A percentile compares a stretch with the other conserved stretches of the same genome.
Evolutionary conservation across 1,139 yeast genomes (phyloP).

Genomic region (Hemisphaericaspora lyxosophila): DNA sequence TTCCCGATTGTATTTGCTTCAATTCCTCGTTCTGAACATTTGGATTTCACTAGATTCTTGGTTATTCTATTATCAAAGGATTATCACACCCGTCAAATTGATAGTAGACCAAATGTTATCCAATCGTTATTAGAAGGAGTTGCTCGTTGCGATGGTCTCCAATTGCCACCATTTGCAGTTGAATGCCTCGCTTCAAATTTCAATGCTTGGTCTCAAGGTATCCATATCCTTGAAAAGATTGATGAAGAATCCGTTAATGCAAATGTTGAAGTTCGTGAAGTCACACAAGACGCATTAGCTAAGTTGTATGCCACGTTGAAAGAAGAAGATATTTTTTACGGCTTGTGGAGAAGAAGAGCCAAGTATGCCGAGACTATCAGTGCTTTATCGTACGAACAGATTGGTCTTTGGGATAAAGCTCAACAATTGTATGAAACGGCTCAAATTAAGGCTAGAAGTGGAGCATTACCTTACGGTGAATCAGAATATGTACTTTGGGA

Average conservation of each 20-base stretch:
- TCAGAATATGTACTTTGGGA: constrained; percentile 97
- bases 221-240: constrained; percentile 75
- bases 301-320: constrained; percentile 86
- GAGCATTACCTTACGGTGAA: constrained; percentile 92
- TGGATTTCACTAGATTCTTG: constrained; percentile 78
- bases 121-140: constrained; percentile 82
- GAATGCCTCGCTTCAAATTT: constrained; percentile 86
- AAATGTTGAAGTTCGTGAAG: constrained; percentile 73
- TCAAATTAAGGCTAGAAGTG: constrained; percentile 93
- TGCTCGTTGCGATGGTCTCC: constrained; percentile 67
- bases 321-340: constrained; percentile 97
- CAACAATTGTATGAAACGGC: constrained; percentile 95
- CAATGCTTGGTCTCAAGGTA: constrained; percentile 90
- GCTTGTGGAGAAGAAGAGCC: constrained; percentile 95
- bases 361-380: constrained; percentile 90
- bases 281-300: constrained; percentile 85
- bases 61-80: constrained; percentile 84
- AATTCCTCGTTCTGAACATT: constrained; percentile 74
- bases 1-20: constrained; percentile 80
- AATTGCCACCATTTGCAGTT: constrained; percentile 91
- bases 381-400: constrained; percentile 91
- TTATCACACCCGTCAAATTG: constrained; percentile 86
- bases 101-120: constrained; percentile 82
- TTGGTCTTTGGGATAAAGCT: constrained; percentile 94
- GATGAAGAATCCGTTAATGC: constrained; percentile 67